Evolutionary conservation across 2,329 filamentous ascomycete species (phyloP).

Genomic region (Sclerotinia nivalis): DNA sequence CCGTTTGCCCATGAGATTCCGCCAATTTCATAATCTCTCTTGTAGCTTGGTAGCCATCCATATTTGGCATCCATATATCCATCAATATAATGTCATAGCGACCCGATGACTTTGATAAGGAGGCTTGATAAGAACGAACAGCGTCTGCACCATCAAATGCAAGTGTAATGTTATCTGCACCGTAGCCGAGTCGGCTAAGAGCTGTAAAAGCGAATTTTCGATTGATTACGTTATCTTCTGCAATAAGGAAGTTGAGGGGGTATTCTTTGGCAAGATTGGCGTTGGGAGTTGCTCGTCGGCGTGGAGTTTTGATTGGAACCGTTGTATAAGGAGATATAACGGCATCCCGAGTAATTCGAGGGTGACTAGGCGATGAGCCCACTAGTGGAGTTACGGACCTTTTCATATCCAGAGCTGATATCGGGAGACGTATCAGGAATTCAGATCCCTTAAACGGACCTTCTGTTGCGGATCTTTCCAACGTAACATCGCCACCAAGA

Average conservation of each 20-base stretch:
- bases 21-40: constrained; percentile 55
- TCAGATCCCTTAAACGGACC: constrained; percentile 64
- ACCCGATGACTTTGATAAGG: constrained; percentile 39
- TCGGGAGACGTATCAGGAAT: constrained; percentile 66
- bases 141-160: constrained; percentile 70
- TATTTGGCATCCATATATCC: constrained; percentile 74
- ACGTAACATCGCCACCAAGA: constrained; percentile 65
- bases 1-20: constrained; percentile 24
- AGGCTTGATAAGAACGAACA: constrained; percentile 58
- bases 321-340: constrained; percentile 22
- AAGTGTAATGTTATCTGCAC: constrained; percentile 53
- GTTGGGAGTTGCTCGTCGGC: constrained; percentile 47
- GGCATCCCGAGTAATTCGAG: constrained; percentile 21
- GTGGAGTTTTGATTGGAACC: neutral
- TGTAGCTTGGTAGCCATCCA: constrained; percentile 71
- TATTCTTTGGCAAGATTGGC: constrained; percentile 58
- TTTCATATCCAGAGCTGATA: constrained; percentile 32
- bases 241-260: constrained; percentile 67
- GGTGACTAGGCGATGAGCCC: constrained; percentile 20
- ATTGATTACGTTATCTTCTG: constrained; percentile 73
- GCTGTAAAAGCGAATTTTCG: constrained; percentile 66
- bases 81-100: constrained; percentile 66
- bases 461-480: constrained; percentile 61
- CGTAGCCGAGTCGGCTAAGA: constrained; percentile 67
- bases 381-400: constrained; percentile 19